Conservation (phyloP, 2,329 filamentous ascomycete genomes). For the Exophiala viscosa region DNA sequence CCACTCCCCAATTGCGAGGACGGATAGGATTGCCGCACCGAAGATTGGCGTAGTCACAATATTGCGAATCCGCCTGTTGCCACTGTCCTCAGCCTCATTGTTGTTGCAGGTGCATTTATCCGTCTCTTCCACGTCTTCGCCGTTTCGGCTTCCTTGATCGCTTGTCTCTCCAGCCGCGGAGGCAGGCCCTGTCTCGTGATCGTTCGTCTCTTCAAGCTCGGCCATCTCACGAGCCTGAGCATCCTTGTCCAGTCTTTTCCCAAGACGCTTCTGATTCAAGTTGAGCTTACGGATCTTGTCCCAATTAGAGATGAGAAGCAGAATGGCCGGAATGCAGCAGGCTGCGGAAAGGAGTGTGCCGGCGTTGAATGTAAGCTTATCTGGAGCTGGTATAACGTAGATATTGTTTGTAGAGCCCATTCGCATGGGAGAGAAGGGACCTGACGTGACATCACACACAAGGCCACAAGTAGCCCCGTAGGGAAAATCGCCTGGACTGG, state of each 20-base stretch:
- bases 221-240: not conserved
- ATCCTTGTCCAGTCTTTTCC: not conserved
- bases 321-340: constrained; percentile 62
- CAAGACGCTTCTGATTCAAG: constrained; percentile 42
- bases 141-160: not conserved
- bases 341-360: constrained; percentile 60
- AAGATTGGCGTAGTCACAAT: constrained; percentile 59
- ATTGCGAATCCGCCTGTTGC: constrained; percentile 36
- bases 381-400: constrained; percentile 59
- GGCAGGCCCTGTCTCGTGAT: not conserved
- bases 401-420: constrained; percentile 57
- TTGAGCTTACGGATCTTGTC: constrained; percentile 62
- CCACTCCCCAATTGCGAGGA: constrained; percentile 59
- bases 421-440: constrained; percentile 56
- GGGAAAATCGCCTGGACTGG: constrained; percentile 40
- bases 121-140: not conserved
- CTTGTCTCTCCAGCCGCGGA: not conserved
- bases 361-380: constrained; percentile 55
- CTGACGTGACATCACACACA: constrained; percentile 42
- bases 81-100: constrained; percentile 46
- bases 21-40: constrained; percentile 54
- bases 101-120: constrained; percentile 39
- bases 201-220: not conserved
- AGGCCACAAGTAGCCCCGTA: constrained; percentile 49
- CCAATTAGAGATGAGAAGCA: constrained; percentile 61